Evolutionary conservation across 2,329 filamentous ascomycete species (phyloP).

Genomic region (Penicillium sp.): DNA sequence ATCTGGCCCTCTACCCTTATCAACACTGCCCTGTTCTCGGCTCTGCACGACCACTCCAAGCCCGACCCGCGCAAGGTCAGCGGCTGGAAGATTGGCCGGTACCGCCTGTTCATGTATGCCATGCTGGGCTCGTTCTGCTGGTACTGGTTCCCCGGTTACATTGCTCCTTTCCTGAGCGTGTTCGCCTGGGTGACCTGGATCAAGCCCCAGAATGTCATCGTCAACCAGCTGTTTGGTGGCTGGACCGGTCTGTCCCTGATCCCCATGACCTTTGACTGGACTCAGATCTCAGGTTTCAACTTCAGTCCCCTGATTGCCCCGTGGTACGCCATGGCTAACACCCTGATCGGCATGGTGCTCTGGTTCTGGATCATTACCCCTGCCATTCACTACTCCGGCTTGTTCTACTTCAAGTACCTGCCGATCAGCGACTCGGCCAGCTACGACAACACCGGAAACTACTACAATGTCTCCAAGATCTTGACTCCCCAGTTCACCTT

Average conservation of each 20-base stretch:
- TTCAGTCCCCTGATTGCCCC: constrained; percentile 70
- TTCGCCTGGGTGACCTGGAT: constrained; percentile 75
- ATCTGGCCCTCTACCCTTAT: constrained; percentile 73
- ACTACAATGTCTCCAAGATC: constrained; percentile 67
- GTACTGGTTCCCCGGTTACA: constrained; percentile 70
- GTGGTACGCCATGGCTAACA: constrained; percentile 75
- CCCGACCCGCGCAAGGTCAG: constrained; percentile 58
- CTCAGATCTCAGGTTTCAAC: constrained; percentile 68
- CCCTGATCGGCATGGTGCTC: constrained; percentile 64
- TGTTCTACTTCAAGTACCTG: constrained; percentile 66
- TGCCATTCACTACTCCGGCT: constrained; percentile 65
- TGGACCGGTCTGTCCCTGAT: constrained; percentile 22
- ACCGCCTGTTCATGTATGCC: constrained; percentile 64
- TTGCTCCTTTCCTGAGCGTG: constrained; percentile 69
- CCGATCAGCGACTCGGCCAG: constrained; percentile 70
- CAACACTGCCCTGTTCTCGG: constrained; percentile 67
- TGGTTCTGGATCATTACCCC: constrained; percentile 66
- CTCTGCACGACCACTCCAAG: constrained; percentile 67
- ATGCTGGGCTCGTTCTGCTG: constrained; percentile 63
- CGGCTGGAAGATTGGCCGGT: constrained; percentile 68
- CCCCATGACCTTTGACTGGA: constrained; percentile 67
- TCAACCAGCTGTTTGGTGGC: constrained; percentile 60
- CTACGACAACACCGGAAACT: constrained; percentile 68
- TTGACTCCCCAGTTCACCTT: constrained; percentile 64
- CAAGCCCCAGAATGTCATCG: constrained; percentile 64